phyloP scores from a whole-genome alignment of 225 moss, liverwort and hornwort species.

The Ulota crispa region DNA sequence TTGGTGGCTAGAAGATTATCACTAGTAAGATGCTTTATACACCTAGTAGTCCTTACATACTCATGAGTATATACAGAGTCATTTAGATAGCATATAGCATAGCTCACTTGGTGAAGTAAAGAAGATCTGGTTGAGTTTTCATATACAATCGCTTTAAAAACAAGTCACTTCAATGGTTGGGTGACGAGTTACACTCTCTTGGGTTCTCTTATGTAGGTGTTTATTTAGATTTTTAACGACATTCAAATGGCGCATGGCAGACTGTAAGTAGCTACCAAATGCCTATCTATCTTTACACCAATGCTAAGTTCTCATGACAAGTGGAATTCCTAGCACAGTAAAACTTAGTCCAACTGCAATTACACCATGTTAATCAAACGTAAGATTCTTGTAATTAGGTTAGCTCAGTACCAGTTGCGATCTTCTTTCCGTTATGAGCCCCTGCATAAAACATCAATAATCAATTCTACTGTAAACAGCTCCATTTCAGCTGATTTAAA shows the following conservation, averaged over 20 bases:
- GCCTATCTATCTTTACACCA: neutral
- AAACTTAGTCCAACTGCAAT: constrained; percentile 4
- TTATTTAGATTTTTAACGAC: neutral
- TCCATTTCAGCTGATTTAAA: neutral
- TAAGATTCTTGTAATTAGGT: neutral
- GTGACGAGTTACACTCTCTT: too few species aligned
- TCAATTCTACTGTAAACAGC: constrained; percentile 3
- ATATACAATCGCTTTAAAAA: too few species aligned
- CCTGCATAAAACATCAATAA: constrained; percentile 46
- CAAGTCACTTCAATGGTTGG: too few species aligned
- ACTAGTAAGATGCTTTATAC: too few species aligned
- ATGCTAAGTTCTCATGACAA: neutral
- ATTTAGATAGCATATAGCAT: too few species aligned
- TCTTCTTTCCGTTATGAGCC: constrained; percentile 72
- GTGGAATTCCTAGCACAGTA: neutral
- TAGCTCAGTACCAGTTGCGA: constrained; percentile 60
- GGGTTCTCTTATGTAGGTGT: too few species aligned
- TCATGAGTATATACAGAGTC: too few species aligned
- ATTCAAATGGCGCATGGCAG: neutral
- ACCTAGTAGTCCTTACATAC: too few species aligned
- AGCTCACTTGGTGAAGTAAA: too few species aligned
- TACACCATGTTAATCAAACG: neutral
- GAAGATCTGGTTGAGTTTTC: too few species aligned
- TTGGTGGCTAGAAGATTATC: too few species aligned
- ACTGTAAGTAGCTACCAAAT: neutral